These are phyloP conservation scores for Paspalum vaginatum DNA, from an alignment of 176 grass and related monocot genomes.

Conservation along the genomic window DNA sequence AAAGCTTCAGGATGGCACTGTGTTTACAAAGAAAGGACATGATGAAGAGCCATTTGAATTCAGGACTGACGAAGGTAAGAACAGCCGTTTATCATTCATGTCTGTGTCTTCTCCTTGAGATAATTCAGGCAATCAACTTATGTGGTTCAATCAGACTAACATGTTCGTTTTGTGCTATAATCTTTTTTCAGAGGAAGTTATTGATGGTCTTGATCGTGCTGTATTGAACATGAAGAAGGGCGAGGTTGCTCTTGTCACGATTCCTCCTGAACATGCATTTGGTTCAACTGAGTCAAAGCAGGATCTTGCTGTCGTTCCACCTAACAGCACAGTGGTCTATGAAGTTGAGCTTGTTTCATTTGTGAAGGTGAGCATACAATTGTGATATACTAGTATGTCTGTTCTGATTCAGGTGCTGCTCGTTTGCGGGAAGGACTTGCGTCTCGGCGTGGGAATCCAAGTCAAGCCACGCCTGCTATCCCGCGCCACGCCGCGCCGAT, in stretches of 20 bases:
- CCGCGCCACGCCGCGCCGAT: too few species aligned
- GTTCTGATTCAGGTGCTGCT: not conserved
- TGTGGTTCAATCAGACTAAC: not conserved
- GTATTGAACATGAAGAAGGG: constrained; percentile 97
- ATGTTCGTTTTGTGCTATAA: not conserved
- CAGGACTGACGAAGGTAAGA: constrained; percentile 85
- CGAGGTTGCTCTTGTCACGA: constrained; percentile 86
- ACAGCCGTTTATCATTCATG: constrained; percentile 10
- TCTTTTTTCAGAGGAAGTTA: constrained; percentile 65
- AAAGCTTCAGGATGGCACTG: constrained; percentile 77
- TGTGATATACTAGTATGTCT: not conserved
- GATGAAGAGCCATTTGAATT: constrained; percentile 84
- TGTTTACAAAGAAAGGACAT: constrained; percentile 84
- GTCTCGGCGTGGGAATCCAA: too few species aligned
- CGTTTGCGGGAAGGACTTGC: too few species aligned
- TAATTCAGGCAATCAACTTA: not conserved
- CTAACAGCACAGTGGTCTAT: constrained; percentile 77
- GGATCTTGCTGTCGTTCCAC: constrained; percentile 78
- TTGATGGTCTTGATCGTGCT: constrained; percentile 84
- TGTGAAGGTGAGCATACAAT: constrained; percentile 61
- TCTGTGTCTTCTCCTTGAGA: not conserved
- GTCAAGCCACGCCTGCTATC: too few species aligned
- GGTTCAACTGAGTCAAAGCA: constrained; percentile 73
- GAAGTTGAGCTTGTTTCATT: constrained; percentile 98
- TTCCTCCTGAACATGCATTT: constrained; percentile 88